Base-by-base conservation (phyloP, 108 stramenopile species). In the Pseudonitzschia delicatissima region DNA sequence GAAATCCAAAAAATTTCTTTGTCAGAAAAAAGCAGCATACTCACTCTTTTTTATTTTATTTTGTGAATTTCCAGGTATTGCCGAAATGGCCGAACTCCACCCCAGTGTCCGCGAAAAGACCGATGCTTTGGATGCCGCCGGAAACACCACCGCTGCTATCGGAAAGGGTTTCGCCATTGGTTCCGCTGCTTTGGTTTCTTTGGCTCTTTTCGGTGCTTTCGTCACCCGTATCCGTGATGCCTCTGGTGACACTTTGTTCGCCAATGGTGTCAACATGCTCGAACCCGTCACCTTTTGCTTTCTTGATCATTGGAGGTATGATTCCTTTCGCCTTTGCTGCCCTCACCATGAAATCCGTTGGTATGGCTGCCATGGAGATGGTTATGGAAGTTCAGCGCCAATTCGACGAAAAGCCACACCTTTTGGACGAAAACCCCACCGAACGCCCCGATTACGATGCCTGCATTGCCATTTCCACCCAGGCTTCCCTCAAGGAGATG, bases 101-200 rank as follows among this genome's bases (percentile, higher is more conserved):
- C 86, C 91, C 42, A 67, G 78, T 49, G 96, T 98, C 40, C 96
- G 98, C 57, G 96, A 97, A 79, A 96, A 94, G 84, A 99, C 98
- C 37, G 98, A 99, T 82, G 93, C 96, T 37, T 91, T 99, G 37
- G 98, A 99, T 82, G 94, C 98, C 48, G 96, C 96, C 26, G 98
- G 98, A 45, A 99, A 99, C 85, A 99, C 98, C 73, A 99, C 98
- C 33, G 98, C 98, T 50, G 98, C 98, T 42, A 97, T 97, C 64
- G 98, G 98, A 81, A 99, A 99, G 87, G 98, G 98, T 35, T 99
- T 99, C 66, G 98, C 98, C 40, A 99, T 99, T 68, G 98, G 98
- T 51, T 97, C 96, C 34, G 98, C 98, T 55, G 98, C 96, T n/a
- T 91, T 99, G 68, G 97, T 97, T 28, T 98, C 97, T 31, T 83